These are phyloP conservation scores for Gastrolobium villosum DNA, from an alignment of 306 rosid genomes.

Conservation along the genomic window DNA sequence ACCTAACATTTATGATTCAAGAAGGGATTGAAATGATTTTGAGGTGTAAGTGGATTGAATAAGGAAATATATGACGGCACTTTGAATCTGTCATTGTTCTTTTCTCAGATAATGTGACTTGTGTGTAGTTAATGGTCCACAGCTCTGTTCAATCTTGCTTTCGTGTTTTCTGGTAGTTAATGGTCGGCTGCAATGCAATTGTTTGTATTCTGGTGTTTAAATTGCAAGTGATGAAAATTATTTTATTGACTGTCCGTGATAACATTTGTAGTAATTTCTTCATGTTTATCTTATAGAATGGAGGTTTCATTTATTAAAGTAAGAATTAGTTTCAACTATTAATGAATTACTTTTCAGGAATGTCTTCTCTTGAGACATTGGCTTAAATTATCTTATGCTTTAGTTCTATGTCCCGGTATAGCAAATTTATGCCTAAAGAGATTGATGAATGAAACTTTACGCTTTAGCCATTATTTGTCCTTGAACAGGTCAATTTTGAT, in stretches of 20 bases:
- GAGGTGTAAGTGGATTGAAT: not conserved
- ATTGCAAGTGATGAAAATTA: not conserved
- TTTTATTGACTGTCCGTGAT: not conserved
- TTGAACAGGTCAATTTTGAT: not conserved
- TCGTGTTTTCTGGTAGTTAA: not conserved
- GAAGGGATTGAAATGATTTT: conserved; percentile 6
- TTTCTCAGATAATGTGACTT: not conserved
- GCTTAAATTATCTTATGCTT: not conserved
- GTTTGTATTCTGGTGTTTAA: not conserved
- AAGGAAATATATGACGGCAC: not conserved
- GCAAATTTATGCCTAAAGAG: not conserved
- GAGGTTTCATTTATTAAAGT: not conserved
- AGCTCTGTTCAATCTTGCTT: not conserved
- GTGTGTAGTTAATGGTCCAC: not conserved
- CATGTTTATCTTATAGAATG: not conserved
- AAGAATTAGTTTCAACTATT: not conserved
- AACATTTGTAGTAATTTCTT: not conserved
- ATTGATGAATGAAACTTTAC: conserved; percentile 16
- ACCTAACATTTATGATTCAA: not conserved
- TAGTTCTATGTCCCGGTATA: not conserved
- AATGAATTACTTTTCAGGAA: not conserved
- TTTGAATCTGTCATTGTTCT: not conserved
- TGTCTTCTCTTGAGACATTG: conserved; percentile 4
- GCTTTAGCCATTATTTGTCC: conserved; percentile 9
- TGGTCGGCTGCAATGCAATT: not conserved